Evolutionary conservation across 78 protist genomes (phyloP), one percentile per base, ranked within the genome.

Genomic region (Polysphondylium violaceum): DNA sequence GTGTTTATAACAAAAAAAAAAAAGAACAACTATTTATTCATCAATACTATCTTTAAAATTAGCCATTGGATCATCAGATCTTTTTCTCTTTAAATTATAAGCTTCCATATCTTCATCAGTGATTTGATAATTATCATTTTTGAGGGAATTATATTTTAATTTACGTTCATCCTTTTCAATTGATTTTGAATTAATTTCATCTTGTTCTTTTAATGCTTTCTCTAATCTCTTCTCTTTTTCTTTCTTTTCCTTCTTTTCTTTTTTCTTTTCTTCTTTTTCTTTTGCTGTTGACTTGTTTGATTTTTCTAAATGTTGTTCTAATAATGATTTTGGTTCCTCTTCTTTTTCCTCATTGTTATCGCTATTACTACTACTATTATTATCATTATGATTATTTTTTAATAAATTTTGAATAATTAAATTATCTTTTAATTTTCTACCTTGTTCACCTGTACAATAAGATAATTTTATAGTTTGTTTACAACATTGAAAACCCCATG

Each of bases 401-500:
- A 29, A 41, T 36, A 51, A 38, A 33, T 36, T 47, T 50, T 64
- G n/a, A n/a, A n/a, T n/a, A n/a, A n/a, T n/a, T n/a, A n/a, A n/a
- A n/a, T n/a, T 68, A 19, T 63, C 92, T 51, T 67, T 86, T 69
- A 67, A 58, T 50, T 63, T 33, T 55, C 58, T 38, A 25, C 98
- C 98, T 19, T 96, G 95, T 88, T 76, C 95, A 35, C 99, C 99
- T 19, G 97, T 96, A 55, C 98, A 97, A 79, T 95, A 96, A 1
- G 97, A 29, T 29, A 87, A 51, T 59, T 86, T 75, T 29, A 73
- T 25, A 9, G 64, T 77, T 47, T 89, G 71, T 47, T 92, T 92
- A 95, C 99, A 97, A 87, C 99, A 97, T 1, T 64, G 86, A 55
- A 72, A 98, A 33, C 99, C 99, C 99, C 99, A 98, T 7, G 55